phyloP scores from a whole-genome alignment of 2,329 filamentous ascomycete genomes.

The Colletotrichum brevisporum region DNA sequence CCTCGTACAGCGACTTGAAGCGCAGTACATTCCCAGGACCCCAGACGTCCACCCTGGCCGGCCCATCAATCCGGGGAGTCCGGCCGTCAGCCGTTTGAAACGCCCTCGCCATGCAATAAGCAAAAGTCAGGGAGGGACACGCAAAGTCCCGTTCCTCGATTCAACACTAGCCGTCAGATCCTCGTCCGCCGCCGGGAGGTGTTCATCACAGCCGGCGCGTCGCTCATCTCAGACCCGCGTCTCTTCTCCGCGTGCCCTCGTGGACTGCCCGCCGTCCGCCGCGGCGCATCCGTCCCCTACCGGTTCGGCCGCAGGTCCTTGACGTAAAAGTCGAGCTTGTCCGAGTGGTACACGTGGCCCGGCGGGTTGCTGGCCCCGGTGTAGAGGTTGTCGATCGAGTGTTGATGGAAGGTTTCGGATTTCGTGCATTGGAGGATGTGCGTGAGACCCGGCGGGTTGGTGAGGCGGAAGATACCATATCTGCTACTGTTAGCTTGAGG shows the following conservation, averaged over 20 bases:
- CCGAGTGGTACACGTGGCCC: constrained; percentile 79
- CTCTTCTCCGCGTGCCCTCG: not conserved
- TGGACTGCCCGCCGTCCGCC: not conserved
- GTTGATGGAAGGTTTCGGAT: constrained; percentile 87
- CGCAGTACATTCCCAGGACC: not conserved
- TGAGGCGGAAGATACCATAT: constrained; percentile 93
- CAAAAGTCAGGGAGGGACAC: constrained; percentile 8
- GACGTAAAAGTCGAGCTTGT: constrained; percentile 73
- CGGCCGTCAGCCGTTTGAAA: constrained; percentile 15
- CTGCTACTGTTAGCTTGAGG: constrained; percentile 58
- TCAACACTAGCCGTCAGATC: too few species aligned
- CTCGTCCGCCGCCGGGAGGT: too few species aligned
- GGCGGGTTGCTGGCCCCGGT: constrained; percentile 77
- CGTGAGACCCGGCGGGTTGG: constrained; percentile 90
- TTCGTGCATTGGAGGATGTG: constrained; percentile 86
- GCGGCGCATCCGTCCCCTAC: constrained; percentile 20
- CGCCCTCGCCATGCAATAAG: constrained; percentile 39
- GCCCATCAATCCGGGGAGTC: constrained; percentile 6
- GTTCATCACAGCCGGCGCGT: not conserved
- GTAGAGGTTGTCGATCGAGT: constrained; percentile 78
- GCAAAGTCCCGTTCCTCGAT: not conserved
- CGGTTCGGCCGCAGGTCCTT: constrained; percentile 64
- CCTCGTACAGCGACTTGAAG: not conserved
- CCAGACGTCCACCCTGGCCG: not conserved
- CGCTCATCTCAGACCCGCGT: not conserved